Evolutionary conservation across 1,284 basidiomycete species (phyloP).

Genomic region (Xerocomus amazonicus): DNA sequence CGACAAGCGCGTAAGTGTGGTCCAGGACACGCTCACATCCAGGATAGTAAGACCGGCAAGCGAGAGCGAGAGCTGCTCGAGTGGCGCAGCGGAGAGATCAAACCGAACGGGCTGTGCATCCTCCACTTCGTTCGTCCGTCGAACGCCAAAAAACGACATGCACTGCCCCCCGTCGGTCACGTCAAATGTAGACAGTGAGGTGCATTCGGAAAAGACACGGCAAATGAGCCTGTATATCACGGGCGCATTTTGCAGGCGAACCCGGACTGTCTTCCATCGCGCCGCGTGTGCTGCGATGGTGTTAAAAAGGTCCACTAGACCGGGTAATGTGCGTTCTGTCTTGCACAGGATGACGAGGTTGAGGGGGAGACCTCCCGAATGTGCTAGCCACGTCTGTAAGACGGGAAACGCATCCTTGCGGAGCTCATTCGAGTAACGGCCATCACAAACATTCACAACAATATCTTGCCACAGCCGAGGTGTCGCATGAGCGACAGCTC

Average conservation of each 20-base stretch:
- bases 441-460: conserved; percentile 22
- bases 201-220: conserved; percentile 13
- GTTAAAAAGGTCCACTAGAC: conserved; percentile 20
- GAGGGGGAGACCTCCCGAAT: conserved; percentile 24
- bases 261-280: conserved; percentile 22
- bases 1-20: conserved; percentile 17
- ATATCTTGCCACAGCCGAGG: conserved; percentile 24
- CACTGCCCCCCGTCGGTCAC: conserved; percentile 25
- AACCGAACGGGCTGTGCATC: conserved; percentile 8
- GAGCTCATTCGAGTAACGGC: conserved; percentile 21
- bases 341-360: conserved; percentile 19
- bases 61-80: conserved; percentile 19
- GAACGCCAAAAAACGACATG: conserved; percentile 5
- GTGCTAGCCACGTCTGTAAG: conserved; percentile 22
- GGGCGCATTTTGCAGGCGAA: conserved; percentile 22
- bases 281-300: conserved; percentile 12
- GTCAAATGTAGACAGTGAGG: conserved; percentile 15
- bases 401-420: conserved; percentile 19
- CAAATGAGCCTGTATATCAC: conserved; percentile 13
- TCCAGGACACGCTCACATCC: conserved; percentile 19
- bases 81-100: conserved; percentile 18
- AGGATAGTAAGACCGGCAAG: conserved; percentile 18
- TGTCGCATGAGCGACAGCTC: conserved; percentile 16
- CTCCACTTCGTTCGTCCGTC: background rate
- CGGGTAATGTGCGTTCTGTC: conserved; percentile 24